A percentile compares a stretch with the other conserved stretches of the same genome.
These are phyloP conservation scores for Chlamydomonas urium DNA, from an alignment of 139 green algal genomes.

Conservation along the genomic window DNA sequence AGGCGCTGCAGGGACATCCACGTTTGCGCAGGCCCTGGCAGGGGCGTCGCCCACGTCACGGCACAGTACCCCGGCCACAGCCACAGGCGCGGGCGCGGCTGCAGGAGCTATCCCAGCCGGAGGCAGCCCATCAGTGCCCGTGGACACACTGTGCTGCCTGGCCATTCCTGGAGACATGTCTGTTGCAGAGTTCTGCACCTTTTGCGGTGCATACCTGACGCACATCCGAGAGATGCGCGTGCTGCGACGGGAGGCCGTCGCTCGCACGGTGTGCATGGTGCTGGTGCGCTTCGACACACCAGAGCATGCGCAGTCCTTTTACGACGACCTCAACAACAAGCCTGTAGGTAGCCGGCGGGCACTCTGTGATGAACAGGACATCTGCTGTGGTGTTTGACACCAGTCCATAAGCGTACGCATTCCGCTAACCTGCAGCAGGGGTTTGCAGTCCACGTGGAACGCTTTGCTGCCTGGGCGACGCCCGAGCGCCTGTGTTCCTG, in stretches of 20 bases:
- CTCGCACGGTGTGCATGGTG: conserved; percentile 72
- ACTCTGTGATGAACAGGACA: no score
- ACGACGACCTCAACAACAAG: conserved; percentile 71
- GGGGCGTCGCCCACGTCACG: no score
- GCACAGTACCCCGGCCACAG: neutral
- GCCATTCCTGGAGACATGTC: conserved; percentile 83
- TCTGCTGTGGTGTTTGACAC: neutral
- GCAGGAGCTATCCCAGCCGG: neutral
- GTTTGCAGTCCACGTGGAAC: neutral
- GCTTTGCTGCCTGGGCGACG: no score
- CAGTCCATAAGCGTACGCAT: no score
- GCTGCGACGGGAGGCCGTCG: conserved; percentile 59
- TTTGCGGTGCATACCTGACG: conserved; percentile 66
- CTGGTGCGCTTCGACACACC: conserved; percentile 74
- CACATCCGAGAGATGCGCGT: conserved; percentile 67
- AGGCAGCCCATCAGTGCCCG: neutral
- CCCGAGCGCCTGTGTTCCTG: no score
- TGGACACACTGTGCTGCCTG: conserved; percentile 70
- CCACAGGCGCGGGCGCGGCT: neutral
- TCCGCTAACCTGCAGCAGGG: neutral
- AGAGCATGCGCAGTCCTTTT: conserved; percentile 73
- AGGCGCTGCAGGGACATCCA: no score
- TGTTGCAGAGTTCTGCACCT: conserved; percentile 86
- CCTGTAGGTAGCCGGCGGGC: conserved; percentile 55
- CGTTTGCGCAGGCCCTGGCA: no score